A percentile compares a stretch with the other conserved stretches of the same genome.
Evolutionary conservation across 805 yeast genomes (phyloP).

Genomic region (Yamadazyma sp.): DNA sequence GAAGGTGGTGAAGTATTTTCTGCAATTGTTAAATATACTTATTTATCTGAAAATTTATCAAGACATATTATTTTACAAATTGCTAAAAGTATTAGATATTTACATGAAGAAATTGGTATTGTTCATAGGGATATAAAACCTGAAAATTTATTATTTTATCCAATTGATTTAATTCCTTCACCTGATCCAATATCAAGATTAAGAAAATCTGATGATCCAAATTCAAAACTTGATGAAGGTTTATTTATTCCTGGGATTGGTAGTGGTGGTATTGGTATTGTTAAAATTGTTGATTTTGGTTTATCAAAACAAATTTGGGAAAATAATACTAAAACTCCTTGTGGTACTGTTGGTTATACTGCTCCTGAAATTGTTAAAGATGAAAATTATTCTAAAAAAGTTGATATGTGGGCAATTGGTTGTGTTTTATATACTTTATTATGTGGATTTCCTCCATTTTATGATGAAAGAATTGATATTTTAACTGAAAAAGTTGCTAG

Average conservation of each 20-base stretch:
- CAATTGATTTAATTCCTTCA: conserved; percentile 52
- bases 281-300: conserved; percentile 95
- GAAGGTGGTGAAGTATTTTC: conserved; percentile 75
- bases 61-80: conserved; percentile 64
- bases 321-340: conserved; percentile 90
- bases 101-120: conserved; percentile 71
- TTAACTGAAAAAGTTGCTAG: conserved; percentile 76
- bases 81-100: conserved; percentile 59
- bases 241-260: conserved; percentile 76
- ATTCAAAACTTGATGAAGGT: conserved; percentile 82
- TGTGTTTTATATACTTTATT: conserved; percentile 90
- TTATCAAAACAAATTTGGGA: conserved; percentile 87
- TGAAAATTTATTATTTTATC: conserved; percentile 66
- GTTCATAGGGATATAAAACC: conserved; percentile 86
- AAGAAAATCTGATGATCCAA: conserved; percentile 66
- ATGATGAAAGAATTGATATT: conserved; percentile 73
- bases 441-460: conserved; percentile 98
- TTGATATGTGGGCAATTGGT: conserved; percentile 99
- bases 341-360: conserved; percentile 98
- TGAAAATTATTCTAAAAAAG: conserved; percentile 87
- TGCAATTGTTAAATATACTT: conserved; percentile 63
- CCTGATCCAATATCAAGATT: conserved; percentile 31
- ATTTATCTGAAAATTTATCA: conserved; percentile 61
- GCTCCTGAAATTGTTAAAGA: conserved; percentile 98
- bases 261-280: conserved; percentile 87